These are phyloP conservation scores for Cynara cardunculus DNA, from an alignment of 129 eudicot species.

Conservation along the genomic window DNA sequence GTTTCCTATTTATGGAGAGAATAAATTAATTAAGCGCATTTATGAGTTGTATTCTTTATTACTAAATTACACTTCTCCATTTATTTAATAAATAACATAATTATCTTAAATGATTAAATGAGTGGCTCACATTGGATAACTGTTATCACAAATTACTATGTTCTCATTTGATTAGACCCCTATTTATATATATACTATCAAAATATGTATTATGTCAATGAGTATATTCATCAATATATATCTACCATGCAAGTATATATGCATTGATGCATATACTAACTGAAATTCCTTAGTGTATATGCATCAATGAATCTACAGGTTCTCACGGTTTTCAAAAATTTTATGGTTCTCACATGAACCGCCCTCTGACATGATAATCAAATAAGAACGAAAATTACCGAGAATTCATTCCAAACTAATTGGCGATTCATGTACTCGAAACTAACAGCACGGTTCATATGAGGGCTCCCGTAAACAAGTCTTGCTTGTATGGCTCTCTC, in stretches of 20 bases:
- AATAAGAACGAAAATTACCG: conserved; percentile 48
- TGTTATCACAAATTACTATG: too few relatives aligned
- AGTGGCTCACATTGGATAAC: too few relatives aligned
- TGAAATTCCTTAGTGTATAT: neutral
- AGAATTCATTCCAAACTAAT: conserved; percentile 98
- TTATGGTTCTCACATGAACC: neutral
- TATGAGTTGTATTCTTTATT: too few relatives aligned
- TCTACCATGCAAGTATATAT: neutral
- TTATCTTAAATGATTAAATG: too few relatives aligned
- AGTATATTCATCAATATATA: neutral
- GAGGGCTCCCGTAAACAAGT: conserved; percentile 94
- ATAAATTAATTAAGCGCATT: too few relatives aligned
- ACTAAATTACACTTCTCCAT: too few relatives aligned
- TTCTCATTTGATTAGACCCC: too few relatives aligned
- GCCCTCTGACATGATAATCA: neutral
- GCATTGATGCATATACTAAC: neutral
- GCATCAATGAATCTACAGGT: neutral
- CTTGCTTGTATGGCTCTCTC: conserved; percentile 89
- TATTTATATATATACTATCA: too few relatives aligned
- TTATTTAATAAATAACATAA: too few relatives aligned
- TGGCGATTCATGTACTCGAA: conserved; percentile 99
- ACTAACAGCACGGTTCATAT: conserved; percentile 97
- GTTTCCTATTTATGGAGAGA: too few relatives aligned
- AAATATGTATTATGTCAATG: neutral
- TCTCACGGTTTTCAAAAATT: neutral